A percentile compares a stretch with the other conserved stretches of the same genome.
These are phyloP conservation scores for Puccinia coronata DNA, from an alignment of 1,284 basidiomycete genomes.

Conservation along the genomic window DNA sequence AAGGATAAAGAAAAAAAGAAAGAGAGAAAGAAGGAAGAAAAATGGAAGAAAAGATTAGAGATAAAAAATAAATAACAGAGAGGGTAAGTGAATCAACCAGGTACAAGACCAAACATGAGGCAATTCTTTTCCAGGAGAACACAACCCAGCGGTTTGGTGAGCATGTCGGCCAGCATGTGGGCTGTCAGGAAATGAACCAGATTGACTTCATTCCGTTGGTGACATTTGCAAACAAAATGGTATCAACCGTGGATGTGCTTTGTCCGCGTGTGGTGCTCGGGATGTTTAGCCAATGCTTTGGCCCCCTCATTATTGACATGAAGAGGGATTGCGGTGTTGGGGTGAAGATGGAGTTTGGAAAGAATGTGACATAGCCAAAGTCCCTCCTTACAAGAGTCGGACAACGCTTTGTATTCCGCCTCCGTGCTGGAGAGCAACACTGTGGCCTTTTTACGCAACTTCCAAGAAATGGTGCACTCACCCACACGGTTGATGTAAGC, in stretches of 20 bases:
- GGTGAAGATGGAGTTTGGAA: neutral
- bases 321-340: neutral
- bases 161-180: slow-evolving; percentile 2
- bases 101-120: neutral
- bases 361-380: neutral
- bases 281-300: slow-evolving; percentile 4
- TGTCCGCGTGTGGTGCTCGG: neutral
- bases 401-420: slow-evolving; percentile 21
- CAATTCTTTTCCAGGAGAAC: neutral
- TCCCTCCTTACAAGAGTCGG: slow-evolving; percentile 11
- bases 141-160: neutral
- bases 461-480: too few relatives aligned
- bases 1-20: neutral
- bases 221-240: slow-evolving; percentile 21
- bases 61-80: neutral
- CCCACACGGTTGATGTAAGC: too few relatives aligned
- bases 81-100: neutral
- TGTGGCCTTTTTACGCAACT: neutral
- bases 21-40: neutral
- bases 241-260: slow-evolving; percentile 23
- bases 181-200: neutral
- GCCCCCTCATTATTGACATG: neutral
- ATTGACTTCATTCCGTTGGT: neutral
- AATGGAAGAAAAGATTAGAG: neutral
- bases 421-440: too few relatives aligned